phyloP scores from a whole-genome alignment of 2,329 filamentous ascomycete species.

The Cercospora citrullina region DNA sequence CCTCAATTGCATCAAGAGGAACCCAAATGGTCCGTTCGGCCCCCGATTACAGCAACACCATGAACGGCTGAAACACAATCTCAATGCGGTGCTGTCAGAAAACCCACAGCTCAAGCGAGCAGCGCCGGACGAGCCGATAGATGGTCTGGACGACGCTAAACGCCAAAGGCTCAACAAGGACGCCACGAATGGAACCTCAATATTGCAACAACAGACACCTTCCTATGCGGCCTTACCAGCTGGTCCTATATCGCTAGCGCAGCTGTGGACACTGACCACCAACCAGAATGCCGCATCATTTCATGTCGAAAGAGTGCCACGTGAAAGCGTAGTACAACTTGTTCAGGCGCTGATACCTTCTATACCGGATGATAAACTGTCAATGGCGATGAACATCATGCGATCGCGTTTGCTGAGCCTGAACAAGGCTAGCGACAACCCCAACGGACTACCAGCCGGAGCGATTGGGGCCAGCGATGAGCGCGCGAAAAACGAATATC shows the following conservation, averaged over 20 bases:
- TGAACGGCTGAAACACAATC: conserved; percentile 75
- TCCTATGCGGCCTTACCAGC: conserved; percentile 70
- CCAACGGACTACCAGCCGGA: neutral
- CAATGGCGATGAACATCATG: conserved; percentile 68
- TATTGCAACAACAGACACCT: conserved; percentile 32
- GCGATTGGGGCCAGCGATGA: neutral
- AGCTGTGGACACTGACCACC: conserved; percentile 81
- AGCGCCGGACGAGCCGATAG: conserved; percentile 67
- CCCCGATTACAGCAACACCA: conserved; percentile 83
- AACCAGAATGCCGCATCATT: conserved; percentile 75
- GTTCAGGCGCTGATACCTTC: conserved; percentile 74
- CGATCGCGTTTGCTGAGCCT: conserved; percentile 45
- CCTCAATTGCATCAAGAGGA: conserved; percentile 79
- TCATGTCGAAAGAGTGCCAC: conserved; percentile 76
- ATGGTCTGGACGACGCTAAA: conserved; percentile 75
- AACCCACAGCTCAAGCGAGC: conserved; percentile 68
- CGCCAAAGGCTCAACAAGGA: conserved; percentile 68
- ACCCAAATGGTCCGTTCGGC: conserved; percentile 72
- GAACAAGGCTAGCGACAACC: conserved; percentile 27
- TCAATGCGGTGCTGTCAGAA: conserved; percentile 78
- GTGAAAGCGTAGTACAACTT: conserved; percentile 75
- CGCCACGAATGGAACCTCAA: conserved; percentile 38
- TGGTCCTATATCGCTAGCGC: conserved; percentile 74
- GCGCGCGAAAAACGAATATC: neutral
- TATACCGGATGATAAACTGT: conserved; percentile 67